A percentile compares a stretch with the other conserved stretches of the same genome.
phyloP scores from a whole-genome alignment of 2,329 filamentous ascomycete genomes.

The Myrmaecium sp. region DNA sequence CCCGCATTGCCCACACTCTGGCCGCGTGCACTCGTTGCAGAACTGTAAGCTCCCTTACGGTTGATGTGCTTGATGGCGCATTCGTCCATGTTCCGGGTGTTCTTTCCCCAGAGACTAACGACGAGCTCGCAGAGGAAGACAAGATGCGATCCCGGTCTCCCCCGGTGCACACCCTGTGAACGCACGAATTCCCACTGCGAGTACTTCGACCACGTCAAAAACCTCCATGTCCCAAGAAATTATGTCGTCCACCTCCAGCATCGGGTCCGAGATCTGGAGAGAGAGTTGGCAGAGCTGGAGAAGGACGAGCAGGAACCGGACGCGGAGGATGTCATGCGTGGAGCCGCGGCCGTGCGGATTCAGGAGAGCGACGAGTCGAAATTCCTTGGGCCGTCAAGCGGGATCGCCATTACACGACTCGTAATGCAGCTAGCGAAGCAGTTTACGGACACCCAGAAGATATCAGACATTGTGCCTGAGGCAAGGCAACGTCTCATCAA shows the following conservation, averaged over 20 bases:
- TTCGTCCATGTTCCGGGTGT: constrained; percentile 1
- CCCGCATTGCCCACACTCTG: constrained; percentile 57
- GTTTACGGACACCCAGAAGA: constrained; percentile 77
- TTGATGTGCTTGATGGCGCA: constrained; percentile 1
- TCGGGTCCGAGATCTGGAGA: constrained; percentile 65
- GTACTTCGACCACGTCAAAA: constrained; percentile 82
- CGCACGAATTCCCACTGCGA: constrained; percentile 82
- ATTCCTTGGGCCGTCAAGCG: constrained; percentile 84
- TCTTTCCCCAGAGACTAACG: constrained; percentile 6
- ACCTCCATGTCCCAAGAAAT: constrained; percentile 68
- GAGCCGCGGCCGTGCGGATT: constrained; percentile 70
- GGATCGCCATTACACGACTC: constrained; percentile 83
- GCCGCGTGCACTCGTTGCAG: constrained; percentile 68
- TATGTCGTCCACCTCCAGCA: constrained; percentile 90
- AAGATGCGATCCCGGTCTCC: constrained; percentile 81
- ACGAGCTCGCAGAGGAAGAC: constrained; percentile 59
- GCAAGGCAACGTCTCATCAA: constrained; percentile 46
- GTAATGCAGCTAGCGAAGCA: constrained; percentile 95
- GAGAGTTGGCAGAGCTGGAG: constrained; percentile 62
- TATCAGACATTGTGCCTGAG: constrained; percentile 82
- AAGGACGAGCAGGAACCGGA: constrained; percentile 54
- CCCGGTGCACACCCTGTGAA: constrained; percentile 83
- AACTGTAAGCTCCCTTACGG: constrained; percentile 44
- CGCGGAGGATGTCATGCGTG: constrained; percentile 71
- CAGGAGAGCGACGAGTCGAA: constrained; percentile 76